Evolutionary conservation across 352 stramenopile species (phyloP).

Genomic region (Phytophthora citrophthora): DNA sequence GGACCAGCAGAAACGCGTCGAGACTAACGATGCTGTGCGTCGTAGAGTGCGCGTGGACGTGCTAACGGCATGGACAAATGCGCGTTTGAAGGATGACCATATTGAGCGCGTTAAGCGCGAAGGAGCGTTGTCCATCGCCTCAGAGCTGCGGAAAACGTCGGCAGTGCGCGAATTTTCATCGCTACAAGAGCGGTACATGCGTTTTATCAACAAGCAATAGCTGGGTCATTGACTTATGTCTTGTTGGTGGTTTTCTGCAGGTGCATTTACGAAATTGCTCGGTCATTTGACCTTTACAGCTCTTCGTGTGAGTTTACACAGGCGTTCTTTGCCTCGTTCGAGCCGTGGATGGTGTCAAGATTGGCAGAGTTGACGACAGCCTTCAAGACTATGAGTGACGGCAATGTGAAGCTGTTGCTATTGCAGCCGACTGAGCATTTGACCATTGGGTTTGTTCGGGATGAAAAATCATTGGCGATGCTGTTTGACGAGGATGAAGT

Average conservation of each 20-base stretch:
- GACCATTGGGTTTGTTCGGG: conserved; percentile 73
- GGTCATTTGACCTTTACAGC: conserved; percentile 76
- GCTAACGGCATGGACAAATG: conserved; percentile 71
- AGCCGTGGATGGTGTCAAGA: conserved; percentile 81
- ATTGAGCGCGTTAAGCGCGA: conserved; percentile 73
- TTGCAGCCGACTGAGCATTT: conserved; percentile 63
- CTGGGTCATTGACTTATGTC: not conserved
- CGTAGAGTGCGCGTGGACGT: conserved; percentile 77
- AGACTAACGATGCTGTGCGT: conserved; percentile 51
- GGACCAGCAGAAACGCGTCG: conserved; percentile 48
- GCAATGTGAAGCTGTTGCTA: conserved; percentile 68
- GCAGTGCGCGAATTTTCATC: conserved; percentile 43
- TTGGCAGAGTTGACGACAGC: conserved; percentile 67
- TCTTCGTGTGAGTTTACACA: conserved; percentile 64
- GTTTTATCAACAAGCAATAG: not conserved
- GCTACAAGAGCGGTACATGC: conserved; percentile 62
- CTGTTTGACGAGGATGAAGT: conserved; percentile 44
- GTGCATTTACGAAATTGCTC: conserved; percentile 76
- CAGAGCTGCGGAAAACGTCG: conserved; percentile 59
- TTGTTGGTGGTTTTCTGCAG: conserved; percentile 24
- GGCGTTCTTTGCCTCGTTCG: conserved; percentile 67
- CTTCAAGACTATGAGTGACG: conserved; percentile 75
- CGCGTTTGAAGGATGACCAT: conserved; percentile 76
- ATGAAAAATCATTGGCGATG: conserved; percentile 52
- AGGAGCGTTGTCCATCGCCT: conserved; percentile 64